Conservation (phyloP, 306 rosid genomes). For the Medicago arabica region DNA sequence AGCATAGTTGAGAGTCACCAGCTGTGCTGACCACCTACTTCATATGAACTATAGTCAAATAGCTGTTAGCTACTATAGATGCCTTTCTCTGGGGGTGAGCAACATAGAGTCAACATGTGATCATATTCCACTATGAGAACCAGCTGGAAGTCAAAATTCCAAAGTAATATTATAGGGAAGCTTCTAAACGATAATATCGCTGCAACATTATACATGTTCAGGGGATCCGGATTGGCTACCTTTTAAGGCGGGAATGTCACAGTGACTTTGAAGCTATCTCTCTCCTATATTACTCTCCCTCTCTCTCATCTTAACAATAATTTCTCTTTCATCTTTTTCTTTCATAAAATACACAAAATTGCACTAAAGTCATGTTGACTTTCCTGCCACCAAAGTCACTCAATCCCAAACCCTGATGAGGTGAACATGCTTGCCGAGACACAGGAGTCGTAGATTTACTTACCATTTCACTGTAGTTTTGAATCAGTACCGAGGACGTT, state of each 20-base stretch:
- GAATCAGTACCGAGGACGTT: conserved; percentile 60
- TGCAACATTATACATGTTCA: background rate
- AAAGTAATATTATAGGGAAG: background rate
- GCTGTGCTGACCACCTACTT: conserved; percentile 9
- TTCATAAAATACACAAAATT: too few relatives aligned
- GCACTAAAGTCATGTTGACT: too few relatives aligned
- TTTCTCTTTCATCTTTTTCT: too few relatives aligned
- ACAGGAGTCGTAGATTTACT: conserved; percentile 14
- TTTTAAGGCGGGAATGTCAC: too few relatives aligned
- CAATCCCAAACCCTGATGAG: background rate
- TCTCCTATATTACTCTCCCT: too few relatives aligned
- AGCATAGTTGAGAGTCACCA: conserved; percentile 34
- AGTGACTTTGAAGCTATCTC: too few relatives aligned
- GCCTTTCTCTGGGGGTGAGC: background rate
- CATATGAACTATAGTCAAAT: background rate
- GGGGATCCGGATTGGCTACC: too few relatives aligned
- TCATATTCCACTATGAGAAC: background rate
- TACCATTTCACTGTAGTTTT: conserved; percentile 23
- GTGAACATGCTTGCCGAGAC: background rate
- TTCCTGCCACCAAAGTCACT: too few relatives aligned
- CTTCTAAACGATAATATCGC: background rate
- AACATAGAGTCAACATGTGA: background rate
- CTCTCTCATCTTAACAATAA: too few relatives aligned
- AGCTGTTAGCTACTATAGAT: conserved; percentile 12
- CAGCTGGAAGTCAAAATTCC: background rate